A percentile compares a stretch with the other conserved stretches of the same genome.
Conservation (phyloP, 2,329 filamentous ascomycete species). For the Cordyceps militaris region DNA sequence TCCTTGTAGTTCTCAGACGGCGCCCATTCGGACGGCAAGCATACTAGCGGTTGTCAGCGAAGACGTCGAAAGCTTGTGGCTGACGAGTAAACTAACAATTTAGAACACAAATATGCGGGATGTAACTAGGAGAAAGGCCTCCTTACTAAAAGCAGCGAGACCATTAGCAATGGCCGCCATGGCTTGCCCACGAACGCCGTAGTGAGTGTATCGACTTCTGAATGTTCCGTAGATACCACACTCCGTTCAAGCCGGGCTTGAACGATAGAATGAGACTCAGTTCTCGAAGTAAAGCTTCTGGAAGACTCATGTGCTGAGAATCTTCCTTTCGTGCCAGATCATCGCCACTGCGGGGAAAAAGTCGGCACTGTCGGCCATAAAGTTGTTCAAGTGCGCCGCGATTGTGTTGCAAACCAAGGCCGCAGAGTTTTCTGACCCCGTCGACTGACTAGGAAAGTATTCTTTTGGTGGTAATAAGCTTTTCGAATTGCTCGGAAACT, state of each 20-base stretch:
- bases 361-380: conserved; percentile 49
- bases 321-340: conserved; percentile 47
- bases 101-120: conserved; percentile 60
- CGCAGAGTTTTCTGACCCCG: conserved; percentile 42
- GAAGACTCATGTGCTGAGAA: conserved; percentile 36
- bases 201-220: conserved; percentile 51
- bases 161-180: conserved; percentile 54
- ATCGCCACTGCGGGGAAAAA: conserved; percentile 48
- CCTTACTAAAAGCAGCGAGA: conserved; percentile 48
- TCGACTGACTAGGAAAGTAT: conserved; percentile 37
- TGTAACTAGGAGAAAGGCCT: conserved; percentile 51
- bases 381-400: conserved; percentile 37
- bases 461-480: conserved; percentile 39
- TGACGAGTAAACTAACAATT: conserved; percentile 18
- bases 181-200: conserved; percentile 54
- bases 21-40: conserved; percentile 54
- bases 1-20: conserved; percentile 44
- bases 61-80: neutral
- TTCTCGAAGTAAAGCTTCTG: neutral
- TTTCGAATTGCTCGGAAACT: conserved; percentile 40
- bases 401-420: conserved; percentile 44
- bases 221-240: conserved; percentile 49
- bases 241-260: conserved; percentile 29
- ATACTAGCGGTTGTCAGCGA: conserved; percentile 24
- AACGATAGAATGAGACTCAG: neutral